phyloP scores from a whole-genome alignment of 805 yeast species.

The Pichia scutulata region DNA sequence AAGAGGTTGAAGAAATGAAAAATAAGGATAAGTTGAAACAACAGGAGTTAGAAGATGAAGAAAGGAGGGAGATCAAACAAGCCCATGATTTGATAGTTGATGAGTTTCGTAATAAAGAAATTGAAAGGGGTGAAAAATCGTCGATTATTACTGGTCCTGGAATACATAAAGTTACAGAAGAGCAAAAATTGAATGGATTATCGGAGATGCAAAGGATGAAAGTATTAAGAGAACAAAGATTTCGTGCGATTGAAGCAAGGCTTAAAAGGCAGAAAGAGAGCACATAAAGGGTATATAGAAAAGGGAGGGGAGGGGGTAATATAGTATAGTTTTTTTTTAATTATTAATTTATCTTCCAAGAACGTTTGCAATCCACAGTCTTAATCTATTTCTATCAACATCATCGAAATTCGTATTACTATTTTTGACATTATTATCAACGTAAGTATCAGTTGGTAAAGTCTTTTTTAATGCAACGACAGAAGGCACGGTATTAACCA shows the following conservation, averaged over 20 bases:
- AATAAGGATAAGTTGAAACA: conserved; percentile 6
- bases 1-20: conserved; percentile 38
- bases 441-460: conserved; percentile 40
- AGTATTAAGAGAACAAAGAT: conserved; percentile 89
- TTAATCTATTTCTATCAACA: conserved; percentile 7
- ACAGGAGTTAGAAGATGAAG: not conserved
- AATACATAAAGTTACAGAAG: conserved; percentile 18
- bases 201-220: conserved; percentile 67
- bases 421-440: conserved; percentile 21
- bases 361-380: conserved; percentile 6
- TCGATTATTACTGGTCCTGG: conserved; percentile 1
- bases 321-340: not conserved
- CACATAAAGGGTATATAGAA: not conserved
- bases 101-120: conserved; percentile 1
- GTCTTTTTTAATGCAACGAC: conserved; percentile 63
- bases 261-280: conserved; percentile 28
- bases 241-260: conserved; percentile 94
- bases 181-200: conserved; percentile 49
- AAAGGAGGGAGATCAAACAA: conserved; percentile 2
- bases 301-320: not conserved
- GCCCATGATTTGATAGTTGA: conserved; percentile 7
- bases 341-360: not conserved
- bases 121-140: not conserved
- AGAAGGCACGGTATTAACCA: conserved; percentile 49
- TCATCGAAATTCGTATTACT: conserved; percentile 5